Evolutionary conservation across 495 filamentous ascomycete species (phyloP).

Genomic region (Penicillium antarcticum): DNA sequence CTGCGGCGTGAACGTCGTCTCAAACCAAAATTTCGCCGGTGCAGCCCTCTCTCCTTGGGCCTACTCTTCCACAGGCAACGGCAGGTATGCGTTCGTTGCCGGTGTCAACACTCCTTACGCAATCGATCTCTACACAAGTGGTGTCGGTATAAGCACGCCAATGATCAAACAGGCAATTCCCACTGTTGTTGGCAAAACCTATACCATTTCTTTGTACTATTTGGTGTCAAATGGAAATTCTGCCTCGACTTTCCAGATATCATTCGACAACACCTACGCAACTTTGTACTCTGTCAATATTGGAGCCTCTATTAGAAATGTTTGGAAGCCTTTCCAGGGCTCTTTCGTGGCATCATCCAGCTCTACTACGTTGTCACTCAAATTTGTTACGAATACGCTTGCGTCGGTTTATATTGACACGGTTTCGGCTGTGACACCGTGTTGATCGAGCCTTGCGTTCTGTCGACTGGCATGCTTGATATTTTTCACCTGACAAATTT

Average conservation of each 20-base stretch:
- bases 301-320: not conserved
- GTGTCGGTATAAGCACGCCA: not conserved
- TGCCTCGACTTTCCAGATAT: not conserved
- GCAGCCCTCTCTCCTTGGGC: not conserved
- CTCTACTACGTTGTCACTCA: not conserved
- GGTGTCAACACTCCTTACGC: not conserved
- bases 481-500: no score
- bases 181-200: not conserved
- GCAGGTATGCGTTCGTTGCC: not conserved
- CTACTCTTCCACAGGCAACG: not conserved
- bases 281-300: not conserved
- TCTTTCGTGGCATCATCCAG: not conserved
- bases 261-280: not conserved
- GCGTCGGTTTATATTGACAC: not conserved
- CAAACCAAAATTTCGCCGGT: not conserved
- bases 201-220: not conserved
- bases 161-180: not conserved
- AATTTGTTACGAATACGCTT: not conserved
- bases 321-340: not conserved
- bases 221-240: not conserved
- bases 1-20: not conserved
- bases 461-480: no score
- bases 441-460: no score
- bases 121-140: not conserved
- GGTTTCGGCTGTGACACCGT: not conserved